Conservation (phyloP, 768 basidiomycete genomes). For the Hypholoma sublateritium region DNA sequence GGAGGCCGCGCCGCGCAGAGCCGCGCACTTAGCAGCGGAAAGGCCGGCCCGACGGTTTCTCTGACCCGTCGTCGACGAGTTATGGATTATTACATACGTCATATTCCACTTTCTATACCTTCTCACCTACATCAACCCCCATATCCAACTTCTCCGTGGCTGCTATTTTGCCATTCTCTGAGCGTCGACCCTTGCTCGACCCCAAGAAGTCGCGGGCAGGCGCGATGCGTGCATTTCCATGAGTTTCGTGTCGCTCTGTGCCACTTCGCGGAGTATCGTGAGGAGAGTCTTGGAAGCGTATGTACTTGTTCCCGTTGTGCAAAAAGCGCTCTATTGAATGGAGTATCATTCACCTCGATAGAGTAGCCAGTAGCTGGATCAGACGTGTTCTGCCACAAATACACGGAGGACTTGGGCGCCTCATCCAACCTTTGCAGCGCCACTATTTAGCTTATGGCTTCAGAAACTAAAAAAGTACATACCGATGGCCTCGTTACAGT, state of each 20-base stretch:
- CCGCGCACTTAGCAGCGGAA: no score
- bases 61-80: no score
- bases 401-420: slow-evolving; percentile 22
- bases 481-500: slow-evolving; percentile 16
- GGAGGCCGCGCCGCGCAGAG: no score
- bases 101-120: no score
- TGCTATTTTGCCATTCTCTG: no score
- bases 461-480: neutral
- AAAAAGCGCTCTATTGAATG: slow-evolving; percentile 20
- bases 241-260: slow-evolving; percentile 34
- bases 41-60: no score
- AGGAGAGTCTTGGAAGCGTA: slow-evolving; percentile 37
- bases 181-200: no score
- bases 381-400: slow-evolving; percentile 24
- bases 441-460: neutral
- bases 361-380: slow-evolving; percentile 22
- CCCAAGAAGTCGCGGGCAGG: no score
- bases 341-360: slow-evolving; percentile 13
- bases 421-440: slow-evolving; percentile 19
- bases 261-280: slow-evolving; percentile 33
- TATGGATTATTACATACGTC: no score
- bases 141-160: no score
- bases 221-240: no score
- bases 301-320: slow-evolving; percentile 21
- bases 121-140: no score